phyloP scores from a whole-genome alignment of 805 yeast species.

The Monosporozyma aerobia region DNA sequence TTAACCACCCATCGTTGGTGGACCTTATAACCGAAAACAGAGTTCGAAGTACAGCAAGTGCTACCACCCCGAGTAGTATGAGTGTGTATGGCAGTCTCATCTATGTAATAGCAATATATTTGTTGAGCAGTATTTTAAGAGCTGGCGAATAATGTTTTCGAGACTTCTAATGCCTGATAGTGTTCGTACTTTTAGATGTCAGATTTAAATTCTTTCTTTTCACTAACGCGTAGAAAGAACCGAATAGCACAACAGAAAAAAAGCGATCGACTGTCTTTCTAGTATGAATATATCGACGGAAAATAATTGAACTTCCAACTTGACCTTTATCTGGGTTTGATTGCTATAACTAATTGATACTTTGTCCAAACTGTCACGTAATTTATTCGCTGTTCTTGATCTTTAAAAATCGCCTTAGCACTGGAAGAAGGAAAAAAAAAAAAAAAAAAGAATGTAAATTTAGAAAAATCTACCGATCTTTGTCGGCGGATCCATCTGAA shows the following conservation, averaged over 20 bases:
- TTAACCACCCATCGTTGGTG: conserved; percentile 13
- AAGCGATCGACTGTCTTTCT: not conserved
- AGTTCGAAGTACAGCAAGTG: not conserved
- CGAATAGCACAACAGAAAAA: not conserved
- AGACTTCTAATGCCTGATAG: not conserved
- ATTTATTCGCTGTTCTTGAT: not conserved
- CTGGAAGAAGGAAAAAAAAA: not conserved
- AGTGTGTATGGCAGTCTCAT: conserved; percentile 2
- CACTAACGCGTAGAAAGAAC: not conserved
- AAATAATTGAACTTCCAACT: not conserved
- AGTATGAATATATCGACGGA: not conserved
- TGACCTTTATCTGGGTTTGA: not conserved
- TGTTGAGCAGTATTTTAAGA: not conserved
- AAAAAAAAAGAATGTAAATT: not conserved
- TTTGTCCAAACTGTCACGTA: not conserved
- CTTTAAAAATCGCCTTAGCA: not conserved
- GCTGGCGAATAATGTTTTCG: not conserved
- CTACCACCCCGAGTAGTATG: not conserved
- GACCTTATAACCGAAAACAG: not conserved
- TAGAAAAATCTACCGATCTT: too few relatives aligned
- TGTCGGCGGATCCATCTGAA: too few relatives aligned
- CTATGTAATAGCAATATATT: not conserved
- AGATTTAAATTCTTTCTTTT: not conserved
- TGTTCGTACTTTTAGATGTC: not conserved
- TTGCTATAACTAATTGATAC: not conserved